Conservation (phyloP, 257 asterid genomes). For the Nicotiana noctiflora region DNA sequence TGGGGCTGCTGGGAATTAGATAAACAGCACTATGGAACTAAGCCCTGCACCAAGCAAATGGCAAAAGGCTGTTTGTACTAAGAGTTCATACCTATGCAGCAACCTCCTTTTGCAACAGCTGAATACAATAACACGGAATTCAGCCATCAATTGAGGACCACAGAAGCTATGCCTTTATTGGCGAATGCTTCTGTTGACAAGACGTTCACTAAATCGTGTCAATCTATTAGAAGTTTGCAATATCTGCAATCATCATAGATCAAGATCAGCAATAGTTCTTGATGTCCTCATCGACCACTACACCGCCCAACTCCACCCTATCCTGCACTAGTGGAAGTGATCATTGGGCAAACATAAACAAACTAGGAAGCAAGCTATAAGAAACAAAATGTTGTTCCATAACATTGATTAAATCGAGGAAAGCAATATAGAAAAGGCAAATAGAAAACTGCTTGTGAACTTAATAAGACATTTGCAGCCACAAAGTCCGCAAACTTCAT, state of each 20-base stretch:
- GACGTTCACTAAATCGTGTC: not conserved
- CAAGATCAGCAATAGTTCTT: conserved; percentile 3
- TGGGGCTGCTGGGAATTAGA: conserved; percentile 5
- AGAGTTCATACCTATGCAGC: not conserved
- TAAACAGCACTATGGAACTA: conserved; percentile 4
- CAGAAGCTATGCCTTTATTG: not conserved
- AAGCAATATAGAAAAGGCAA: not conserved
- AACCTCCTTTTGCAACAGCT: not conserved
- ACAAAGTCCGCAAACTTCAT: not conserved
- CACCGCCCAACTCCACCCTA: not conserved
- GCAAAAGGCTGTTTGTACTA: not conserved
- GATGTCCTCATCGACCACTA: not conserved
- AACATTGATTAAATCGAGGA: not conserved
- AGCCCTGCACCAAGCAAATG: not conserved
- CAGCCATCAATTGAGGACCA: not conserved
- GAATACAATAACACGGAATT: not conserved
- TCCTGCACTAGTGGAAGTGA: not conserved
- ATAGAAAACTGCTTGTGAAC: not conserved
- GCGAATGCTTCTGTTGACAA: not conserved
- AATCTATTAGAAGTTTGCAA: not conserved
- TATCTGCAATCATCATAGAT: not conserved
- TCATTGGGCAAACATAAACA: not conserved
- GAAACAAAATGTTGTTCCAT: not conserved
- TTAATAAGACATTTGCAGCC: not conserved
- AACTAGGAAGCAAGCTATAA: not conserved